phyloP scores from a whole-genome alignment of 2,329 filamentous ascomycete genomes.

The Ceratocystis variospora region DNA sequence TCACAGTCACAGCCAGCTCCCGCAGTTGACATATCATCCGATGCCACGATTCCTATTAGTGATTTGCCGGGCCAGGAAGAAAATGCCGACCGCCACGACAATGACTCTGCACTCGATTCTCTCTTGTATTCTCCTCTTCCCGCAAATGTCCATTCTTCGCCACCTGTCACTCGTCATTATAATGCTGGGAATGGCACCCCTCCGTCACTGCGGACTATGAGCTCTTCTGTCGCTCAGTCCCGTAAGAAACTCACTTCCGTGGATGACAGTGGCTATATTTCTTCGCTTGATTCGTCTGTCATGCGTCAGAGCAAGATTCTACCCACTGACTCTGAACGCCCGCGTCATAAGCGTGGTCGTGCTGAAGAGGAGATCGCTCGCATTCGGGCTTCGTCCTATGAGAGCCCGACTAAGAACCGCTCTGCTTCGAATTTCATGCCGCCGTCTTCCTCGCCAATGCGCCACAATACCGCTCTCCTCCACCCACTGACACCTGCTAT shows the following conservation, averaged over 20 bases:
- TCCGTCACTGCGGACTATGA: slow-evolving; percentile 47
- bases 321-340: slow-evolving; percentile 68
- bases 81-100: slow-evolving; percentile 29
- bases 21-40: slow-evolving; percentile 54
- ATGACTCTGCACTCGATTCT: slow-evolving; percentile 30
- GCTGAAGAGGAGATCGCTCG: slow-evolving; percentile 94
- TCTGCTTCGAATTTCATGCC: slow-evolving; percentile 39
- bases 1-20: slow-evolving; percentile 28
- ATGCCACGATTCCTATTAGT: slow-evolving; percentile 62
- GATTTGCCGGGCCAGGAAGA: slow-evolving; percentile 47
- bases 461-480: slow-evolving; percentile 43
- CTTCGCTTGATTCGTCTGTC: slow-evolving; percentile 82
- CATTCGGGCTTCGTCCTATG: slow-evolving; percentile 80
- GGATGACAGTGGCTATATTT: slow-evolving; percentile 93
- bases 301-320: slow-evolving; percentile 55
- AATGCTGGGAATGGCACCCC: slow-evolving; percentile 57
- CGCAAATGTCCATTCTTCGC: slow-evolving; percentile 73
- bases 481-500: slow-evolving; percentile 72
- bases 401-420: slow-evolving; percentile 67
- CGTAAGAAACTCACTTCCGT: slow-evolving; percentile 65
- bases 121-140: slow-evolving; percentile 57
- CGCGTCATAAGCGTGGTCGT: slow-evolving; percentile 70
- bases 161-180: slow-evolving; percentile 54
- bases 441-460: slow-evolving; percentile 55
- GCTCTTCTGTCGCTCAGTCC: slow-evolving; percentile 51